Evolutionary conservation across 176 grass and related monocot genomes (phyloP).

Genomic region (Alopecurus myosuroides): DNA sequence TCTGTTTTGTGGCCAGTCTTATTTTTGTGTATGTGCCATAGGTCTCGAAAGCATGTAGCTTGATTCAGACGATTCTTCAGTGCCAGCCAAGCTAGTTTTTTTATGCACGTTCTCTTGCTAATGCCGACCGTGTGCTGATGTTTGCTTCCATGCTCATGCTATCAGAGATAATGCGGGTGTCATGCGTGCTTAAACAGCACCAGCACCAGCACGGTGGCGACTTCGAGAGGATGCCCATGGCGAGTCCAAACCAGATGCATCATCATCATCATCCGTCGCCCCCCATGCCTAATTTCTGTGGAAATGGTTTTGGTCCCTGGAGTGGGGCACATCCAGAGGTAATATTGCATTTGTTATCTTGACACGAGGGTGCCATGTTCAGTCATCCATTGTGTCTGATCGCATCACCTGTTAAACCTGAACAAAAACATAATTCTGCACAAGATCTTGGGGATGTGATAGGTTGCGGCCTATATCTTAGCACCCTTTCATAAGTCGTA

Average conservation of each 20-base stretch:
- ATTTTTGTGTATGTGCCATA: not conserved
- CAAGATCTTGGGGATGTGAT: not conserved
- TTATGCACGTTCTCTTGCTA: not conserved
- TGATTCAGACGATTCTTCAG: conserved; percentile 22
- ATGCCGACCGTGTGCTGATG: conserved; percentile 15
- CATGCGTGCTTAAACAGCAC: conserved; percentile 36
- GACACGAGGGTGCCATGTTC: not conserved
- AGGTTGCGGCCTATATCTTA: not conserved
- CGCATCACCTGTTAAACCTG: not conserved
- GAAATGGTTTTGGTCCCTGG: conserved; percentile 68
- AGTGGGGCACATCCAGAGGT: conserved; percentile 66
- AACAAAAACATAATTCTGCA: not conserved
- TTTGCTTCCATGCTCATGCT: conserved; percentile 25
- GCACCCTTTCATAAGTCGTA: not conserved
- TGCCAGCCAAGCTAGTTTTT: conserved; percentile 20
- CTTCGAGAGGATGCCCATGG: conserved; percentile 42
- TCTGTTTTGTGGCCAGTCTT: not conserved
- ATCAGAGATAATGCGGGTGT: conserved; percentile 85
- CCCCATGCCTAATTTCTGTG: conserved; percentile 55
- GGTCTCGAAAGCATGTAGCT: conserved; percentile 6
- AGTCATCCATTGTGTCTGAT: conserved; percentile 10
- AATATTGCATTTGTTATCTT: conserved; percentile 12
- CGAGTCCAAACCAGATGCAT: conserved; percentile 72
- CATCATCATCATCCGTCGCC: conserved; percentile 30
- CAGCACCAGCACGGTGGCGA: conserved; percentile 46